These are phyloP conservation scores for Penicillium cataractarum DNA, from an alignment of 495 filamentous ascomycete species.

Conservation along the genomic window DNA sequence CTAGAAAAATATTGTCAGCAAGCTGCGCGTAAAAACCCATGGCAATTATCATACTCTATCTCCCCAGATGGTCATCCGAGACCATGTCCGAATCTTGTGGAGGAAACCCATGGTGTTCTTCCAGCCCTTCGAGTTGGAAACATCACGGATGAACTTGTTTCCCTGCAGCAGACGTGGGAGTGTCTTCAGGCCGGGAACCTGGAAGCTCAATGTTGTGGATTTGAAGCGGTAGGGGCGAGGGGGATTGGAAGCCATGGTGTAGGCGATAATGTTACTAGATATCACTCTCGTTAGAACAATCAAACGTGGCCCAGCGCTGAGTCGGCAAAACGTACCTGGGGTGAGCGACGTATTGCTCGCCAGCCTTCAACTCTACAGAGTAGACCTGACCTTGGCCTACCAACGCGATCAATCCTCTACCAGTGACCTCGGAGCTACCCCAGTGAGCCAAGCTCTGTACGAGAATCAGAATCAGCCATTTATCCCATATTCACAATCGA, in stretches of 20 bases:
- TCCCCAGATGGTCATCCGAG: slow-evolving; percentile 85
- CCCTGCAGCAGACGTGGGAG: slow-evolving; percentile 60
- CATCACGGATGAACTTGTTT: slow-evolving; percentile 68
- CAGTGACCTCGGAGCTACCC: slow-evolving; percentile 86
- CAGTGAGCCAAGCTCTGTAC: slow-evolving; percentile 77
- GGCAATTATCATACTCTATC: slow-evolving; percentile 61
- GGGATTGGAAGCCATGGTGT: slow-evolving; percentile 71
- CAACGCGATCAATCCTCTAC: slow-evolving; percentile 82
- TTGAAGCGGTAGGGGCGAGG: slow-evolving; percentile 85
- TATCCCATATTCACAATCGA: not conserved
- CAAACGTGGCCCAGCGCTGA: not conserved
- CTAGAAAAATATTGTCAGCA: slow-evolving; percentile 36
- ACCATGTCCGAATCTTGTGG: slow-evolving; percentile 71
- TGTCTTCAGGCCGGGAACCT: slow-evolving; percentile 66
- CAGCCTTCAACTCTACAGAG: slow-evolving; percentile 72
- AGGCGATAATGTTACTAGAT: slow-evolving; percentile 86
- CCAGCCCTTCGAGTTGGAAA: slow-evolving; percentile 72
- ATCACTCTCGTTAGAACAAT: slow-evolving; percentile 18
- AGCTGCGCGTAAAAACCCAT: not conserved
- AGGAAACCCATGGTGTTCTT: slow-evolving; percentile 61
- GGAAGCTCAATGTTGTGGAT: slow-evolving; percentile 73
- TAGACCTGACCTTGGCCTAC: slow-evolving; percentile 86
- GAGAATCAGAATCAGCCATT: slow-evolving; percentile 41
- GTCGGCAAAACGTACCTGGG: slow-evolving; percentile 55
- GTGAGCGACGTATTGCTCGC: slow-evolving; percentile 86